Conservation (phyloP, 805 yeast species). For the Brettanomyces nanus region DNA sequence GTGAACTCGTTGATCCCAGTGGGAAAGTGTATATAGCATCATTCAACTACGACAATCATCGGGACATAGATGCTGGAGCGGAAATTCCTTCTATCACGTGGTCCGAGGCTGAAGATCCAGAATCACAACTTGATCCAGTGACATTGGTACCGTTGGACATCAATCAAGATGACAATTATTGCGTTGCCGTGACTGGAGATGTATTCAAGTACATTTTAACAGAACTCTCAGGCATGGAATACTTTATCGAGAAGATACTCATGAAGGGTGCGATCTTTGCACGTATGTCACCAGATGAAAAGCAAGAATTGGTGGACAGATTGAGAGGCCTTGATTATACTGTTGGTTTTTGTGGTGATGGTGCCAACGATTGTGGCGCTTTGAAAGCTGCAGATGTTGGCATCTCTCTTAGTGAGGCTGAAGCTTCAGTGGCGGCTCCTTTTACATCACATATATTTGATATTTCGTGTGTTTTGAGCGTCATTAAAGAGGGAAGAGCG, state of each 20-base stretch:
- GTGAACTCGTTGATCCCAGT: constrained; percentile 48
- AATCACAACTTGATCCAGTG: constrained; percentile 48
- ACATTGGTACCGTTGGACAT: constrained; percentile 46
- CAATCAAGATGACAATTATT: constrained; percentile 34
- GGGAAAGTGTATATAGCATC: constrained; percentile 55
- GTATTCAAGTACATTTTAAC: constrained; percentile 72
- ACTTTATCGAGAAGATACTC: constrained; percentile 47
- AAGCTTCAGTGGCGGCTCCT: constrained; percentile 98
- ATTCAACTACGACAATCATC: constrained; percentile 30
- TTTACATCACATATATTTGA: constrained; percentile 88
- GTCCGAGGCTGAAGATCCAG: constrained; percentile 61
- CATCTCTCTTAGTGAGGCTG: constrained; percentile 91
- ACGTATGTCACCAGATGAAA: constrained; percentile 98
- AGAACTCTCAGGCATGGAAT: constrained; percentile 32
- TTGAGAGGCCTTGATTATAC: constrained; percentile 81
- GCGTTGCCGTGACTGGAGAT: constrained; percentile 88
- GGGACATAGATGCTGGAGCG: constrained; percentile 1
- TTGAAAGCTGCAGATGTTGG: constrained; percentile 97
- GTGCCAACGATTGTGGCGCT: constrained; percentile 99
- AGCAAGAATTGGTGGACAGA: constrained; percentile 88
- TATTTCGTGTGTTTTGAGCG: constrained; percentile 85
- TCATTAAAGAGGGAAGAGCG: constrained; percentile 90
- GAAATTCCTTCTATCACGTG: constrained; percentile 36
- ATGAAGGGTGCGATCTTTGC: constrained; percentile 78
- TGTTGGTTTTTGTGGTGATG: constrained; percentile 98